phyloP scores from a whole-genome alignment of 2,329 filamentous ascomycete species.

The Aspergillus felis region DNA sequence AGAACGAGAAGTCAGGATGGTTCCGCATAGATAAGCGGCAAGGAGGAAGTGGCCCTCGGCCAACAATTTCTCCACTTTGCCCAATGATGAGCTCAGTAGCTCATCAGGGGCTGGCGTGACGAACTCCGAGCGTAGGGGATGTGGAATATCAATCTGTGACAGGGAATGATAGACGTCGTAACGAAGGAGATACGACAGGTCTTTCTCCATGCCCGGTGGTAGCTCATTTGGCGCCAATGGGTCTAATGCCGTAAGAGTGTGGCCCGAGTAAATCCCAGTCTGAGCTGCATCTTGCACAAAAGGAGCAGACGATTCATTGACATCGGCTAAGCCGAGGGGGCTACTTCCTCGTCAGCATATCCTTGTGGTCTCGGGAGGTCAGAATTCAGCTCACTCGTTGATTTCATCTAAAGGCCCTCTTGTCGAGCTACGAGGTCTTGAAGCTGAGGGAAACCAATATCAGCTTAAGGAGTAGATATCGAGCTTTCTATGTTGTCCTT shows the following conservation, averaged over 20 bases:
- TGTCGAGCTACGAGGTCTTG: slow-evolving; percentile 52
- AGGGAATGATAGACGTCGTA: slow-evolving; percentile 81
- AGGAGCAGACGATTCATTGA: slow-evolving; percentile 14
- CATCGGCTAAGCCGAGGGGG: slow-evolving; percentile 20
- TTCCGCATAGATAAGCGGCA: slow-evolving; percentile 56
- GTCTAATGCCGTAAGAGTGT: slow-evolving; percentile 33
- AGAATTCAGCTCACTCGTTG: slow-evolving; percentile 60
- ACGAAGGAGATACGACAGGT: slow-evolving; percentile 76
- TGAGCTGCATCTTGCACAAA: slow-evolving; percentile 13
- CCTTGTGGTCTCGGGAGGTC: background rate
- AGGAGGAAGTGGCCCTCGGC: slow-evolving; percentile 72
- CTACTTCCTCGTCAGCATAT: slow-evolving; percentile 21
- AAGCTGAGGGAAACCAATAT: slow-evolving; percentile 26
- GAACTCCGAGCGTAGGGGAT: slow-evolving; percentile 65
- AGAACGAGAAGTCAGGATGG: slow-evolving; percentile 40
- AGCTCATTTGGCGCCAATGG: slow-evolving; percentile 30
- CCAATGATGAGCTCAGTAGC: slow-evolving; percentile 40
- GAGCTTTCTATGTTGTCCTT: slow-evolving; percentile 12
- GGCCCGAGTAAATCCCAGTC: slow-evolving; percentile 19
- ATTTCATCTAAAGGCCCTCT: slow-evolving; percentile 69
- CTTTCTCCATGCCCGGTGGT: slow-evolving; percentile 51
- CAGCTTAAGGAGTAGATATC: background rate
- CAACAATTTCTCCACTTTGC: slow-evolving; percentile 61
- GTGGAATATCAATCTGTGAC: slow-evolving; percentile 57
- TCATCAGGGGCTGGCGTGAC: slow-evolving; percentile 61